phyloP scores from a whole-genome alignment of 2,329 filamentous ascomycete genomes.

The Neonectria punicea region DNA sequence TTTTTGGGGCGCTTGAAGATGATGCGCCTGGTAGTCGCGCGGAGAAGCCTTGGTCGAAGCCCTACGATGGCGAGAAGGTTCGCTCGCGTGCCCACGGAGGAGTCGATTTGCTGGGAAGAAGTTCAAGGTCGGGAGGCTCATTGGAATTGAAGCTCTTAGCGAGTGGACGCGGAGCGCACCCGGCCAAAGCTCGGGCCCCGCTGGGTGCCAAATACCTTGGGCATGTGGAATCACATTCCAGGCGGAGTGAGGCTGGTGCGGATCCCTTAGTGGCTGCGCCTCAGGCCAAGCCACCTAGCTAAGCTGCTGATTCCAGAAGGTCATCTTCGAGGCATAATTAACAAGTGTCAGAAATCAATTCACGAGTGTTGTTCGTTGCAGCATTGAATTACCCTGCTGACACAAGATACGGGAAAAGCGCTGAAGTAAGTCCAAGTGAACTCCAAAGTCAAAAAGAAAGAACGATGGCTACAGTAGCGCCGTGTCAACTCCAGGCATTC shows the following conservation, averaged over 20 bases:
- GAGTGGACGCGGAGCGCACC: not conserved
- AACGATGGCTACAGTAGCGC: not conserved
- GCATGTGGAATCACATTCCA: conserved; percentile 22
- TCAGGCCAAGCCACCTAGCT: conserved; percentile 9
- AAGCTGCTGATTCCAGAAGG: not conserved
- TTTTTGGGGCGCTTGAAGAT: not conserved
- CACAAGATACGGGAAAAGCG: not conserved
- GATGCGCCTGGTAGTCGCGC: not conserved
- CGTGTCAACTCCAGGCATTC: not conserved
- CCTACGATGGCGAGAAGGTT: conserved; percentile 8
- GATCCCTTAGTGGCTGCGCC: conserved; percentile 13
- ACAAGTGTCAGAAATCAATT: no score
- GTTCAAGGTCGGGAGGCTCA: conserved; percentile 1
- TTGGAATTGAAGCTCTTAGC: not conserved
- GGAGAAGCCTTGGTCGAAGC: conserved; percentile 1
- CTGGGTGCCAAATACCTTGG: not conserved
- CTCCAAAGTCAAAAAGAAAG: not conserved
- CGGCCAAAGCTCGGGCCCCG: conserved; percentile 19
- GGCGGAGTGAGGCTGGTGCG: conserved; percentile 5
- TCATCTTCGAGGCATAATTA: not conserved
- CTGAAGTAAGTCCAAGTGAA: not conserved
- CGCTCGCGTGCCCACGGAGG: conserved; percentile 6
- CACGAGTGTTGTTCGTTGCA: no score
- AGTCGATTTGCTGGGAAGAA: conserved; percentile 9
- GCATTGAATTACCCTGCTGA: not conserved